phyloP scores from a whole-genome alignment of 805 yeast species.

The Priceomyces medius region DNA sequence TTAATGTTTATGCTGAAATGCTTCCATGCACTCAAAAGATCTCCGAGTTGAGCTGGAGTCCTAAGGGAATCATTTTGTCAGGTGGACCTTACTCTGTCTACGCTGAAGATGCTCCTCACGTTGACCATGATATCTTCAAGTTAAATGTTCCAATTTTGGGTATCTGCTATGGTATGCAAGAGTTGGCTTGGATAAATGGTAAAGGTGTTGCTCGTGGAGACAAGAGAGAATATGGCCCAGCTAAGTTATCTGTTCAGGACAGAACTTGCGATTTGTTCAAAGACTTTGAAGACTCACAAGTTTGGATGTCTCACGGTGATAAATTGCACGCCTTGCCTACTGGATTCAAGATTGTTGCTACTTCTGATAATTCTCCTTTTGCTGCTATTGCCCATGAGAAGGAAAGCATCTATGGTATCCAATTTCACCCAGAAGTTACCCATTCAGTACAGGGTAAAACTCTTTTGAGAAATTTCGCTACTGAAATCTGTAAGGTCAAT shows the following conservation, averaged over 20 bases:
- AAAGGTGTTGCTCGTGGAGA: constrained; percentile 93
- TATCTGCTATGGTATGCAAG: constrained; percentile 99
- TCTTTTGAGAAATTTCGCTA: constrained; percentile 88
- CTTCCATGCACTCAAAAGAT: constrained; percentile 98
- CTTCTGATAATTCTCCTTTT: constrained; percentile 90
- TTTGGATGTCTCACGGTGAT: constrained; percentile 99
- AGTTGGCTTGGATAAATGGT: constrained; percentile 96
- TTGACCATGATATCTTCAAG: constrained; percentile 89
- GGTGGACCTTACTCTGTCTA: constrained; percentile 99
- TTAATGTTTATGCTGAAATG: constrained; percentile 98
- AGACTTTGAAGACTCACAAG: constrained; percentile 90
- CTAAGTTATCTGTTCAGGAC: constrained; percentile 77
- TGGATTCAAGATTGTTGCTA: constrained; percentile 86
- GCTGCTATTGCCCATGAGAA: constrained; percentile 84
- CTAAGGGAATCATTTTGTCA: constrained; percentile 92
- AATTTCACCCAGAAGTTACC: constrained; percentile 98
- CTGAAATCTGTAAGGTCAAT: constrained; percentile 78
- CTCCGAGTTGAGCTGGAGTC: constrained; percentile 86
- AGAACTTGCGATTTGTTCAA: constrained; percentile 67
- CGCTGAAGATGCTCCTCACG: constrained; percentile 95
- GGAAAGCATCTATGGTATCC: constrained; percentile 85
- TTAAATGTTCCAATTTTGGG: constrained; percentile 93
- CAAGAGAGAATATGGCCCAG: constrained; percentile 98
- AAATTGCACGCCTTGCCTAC: constrained; percentile 87
- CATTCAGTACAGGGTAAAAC: constrained; percentile 91